Evolutionary conservation across 257 asterid genomes (phyloP).

Genomic region (Solanum okadae): DNA sequence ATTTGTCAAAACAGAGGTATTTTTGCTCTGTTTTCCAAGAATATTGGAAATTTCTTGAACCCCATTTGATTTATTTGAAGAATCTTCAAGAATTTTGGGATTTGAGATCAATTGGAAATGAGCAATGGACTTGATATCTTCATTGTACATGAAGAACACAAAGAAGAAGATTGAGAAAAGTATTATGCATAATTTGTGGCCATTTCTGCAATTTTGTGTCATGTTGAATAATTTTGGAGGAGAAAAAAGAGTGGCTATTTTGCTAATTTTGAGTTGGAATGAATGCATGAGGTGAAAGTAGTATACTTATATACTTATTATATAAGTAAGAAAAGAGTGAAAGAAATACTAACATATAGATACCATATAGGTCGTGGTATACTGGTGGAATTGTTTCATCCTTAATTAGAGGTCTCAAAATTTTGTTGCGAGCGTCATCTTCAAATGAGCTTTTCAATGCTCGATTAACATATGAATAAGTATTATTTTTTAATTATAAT

Average conservation of each 20-base stretch:
- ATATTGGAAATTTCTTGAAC: slow-evolving; percentile 1
- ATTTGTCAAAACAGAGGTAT: slow-evolving; percentile 17
- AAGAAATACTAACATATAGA: neutral
- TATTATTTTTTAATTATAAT: neutral
- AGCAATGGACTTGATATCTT: slow-evolving; percentile 65
- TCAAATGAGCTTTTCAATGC: no score
- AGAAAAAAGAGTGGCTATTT: slow-evolving; percentile 16
- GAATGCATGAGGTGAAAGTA: slow-evolving; percentile 36
- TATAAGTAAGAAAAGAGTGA: neutral
- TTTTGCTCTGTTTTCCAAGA: neutral
- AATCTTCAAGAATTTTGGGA: slow-evolving; percentile 23
- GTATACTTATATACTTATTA: neutral
- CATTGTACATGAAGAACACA: slow-evolving; percentile 68
- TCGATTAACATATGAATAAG: neutral
- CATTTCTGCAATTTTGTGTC: slow-evolving; percentile 34
- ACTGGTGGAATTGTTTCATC: rapidly evolving
- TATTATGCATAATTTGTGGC: slow-evolving; percentile 37
- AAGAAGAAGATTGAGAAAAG: slow-evolving; percentile 50
- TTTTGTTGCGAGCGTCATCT: no score
- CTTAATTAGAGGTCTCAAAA: no score
- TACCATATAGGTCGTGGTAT: neutral
- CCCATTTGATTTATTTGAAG: slow-evolving; percentile 1
- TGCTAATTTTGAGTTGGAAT: slow-evolving; percentile 22
- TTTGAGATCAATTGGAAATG: slow-evolving; percentile 44
- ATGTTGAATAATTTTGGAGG: slow-evolving; percentile 22